Evolutionary conservation across 805 yeast genomes (phyloP).

Genomic region (Candida andamanensis): DNA sequence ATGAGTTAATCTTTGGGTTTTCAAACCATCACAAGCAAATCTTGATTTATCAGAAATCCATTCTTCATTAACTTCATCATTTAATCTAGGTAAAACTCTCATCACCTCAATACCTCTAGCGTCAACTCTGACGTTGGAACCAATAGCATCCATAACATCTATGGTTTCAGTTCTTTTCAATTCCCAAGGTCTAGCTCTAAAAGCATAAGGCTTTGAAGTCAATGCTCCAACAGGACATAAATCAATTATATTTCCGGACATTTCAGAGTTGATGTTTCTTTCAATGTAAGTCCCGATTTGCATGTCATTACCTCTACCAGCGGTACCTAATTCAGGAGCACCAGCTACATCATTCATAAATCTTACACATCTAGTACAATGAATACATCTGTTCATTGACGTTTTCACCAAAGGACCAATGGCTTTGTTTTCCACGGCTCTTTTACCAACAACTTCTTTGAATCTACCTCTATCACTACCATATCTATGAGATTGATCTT

Average conservation of each 20-base stretch:
- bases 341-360: constrained; percentile 90
- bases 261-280: constrained; percentile 76
- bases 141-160: constrained; percentile 79
- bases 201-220: constrained; percentile 88
- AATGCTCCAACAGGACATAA: constrained; percentile 91
- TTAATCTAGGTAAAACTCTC: constrained; percentile 80
- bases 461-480: constrained; percentile 87
- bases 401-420: constrained; percentile 87
- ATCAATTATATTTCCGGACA: constrained; percentile 83
- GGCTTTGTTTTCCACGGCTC: constrained; percentile 88
- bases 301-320: constrained; percentile 90
- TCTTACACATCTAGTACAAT: constrained; percentile 87
- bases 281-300: constrained; percentile 88
- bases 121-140: constrained; percentile 79
- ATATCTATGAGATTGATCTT: constrained; percentile 78
- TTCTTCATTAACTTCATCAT: constrained; percentile 85
- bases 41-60: constrained; percentile 89
- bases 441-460: constrained; percentile 73
- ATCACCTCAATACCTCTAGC: constrained; percentile 82
- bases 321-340: constrained; percentile 83
- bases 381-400: constrained; percentile 88
- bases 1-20: constrained; percentile 78
- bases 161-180: constrained; percentile 82
- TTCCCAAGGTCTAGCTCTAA: constrained; percentile 92
- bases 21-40: constrained; percentile 80